Conservation (phyloP, 2,329 filamentous ascomycete species). For the Diaporthe citriasiana region DNA sequence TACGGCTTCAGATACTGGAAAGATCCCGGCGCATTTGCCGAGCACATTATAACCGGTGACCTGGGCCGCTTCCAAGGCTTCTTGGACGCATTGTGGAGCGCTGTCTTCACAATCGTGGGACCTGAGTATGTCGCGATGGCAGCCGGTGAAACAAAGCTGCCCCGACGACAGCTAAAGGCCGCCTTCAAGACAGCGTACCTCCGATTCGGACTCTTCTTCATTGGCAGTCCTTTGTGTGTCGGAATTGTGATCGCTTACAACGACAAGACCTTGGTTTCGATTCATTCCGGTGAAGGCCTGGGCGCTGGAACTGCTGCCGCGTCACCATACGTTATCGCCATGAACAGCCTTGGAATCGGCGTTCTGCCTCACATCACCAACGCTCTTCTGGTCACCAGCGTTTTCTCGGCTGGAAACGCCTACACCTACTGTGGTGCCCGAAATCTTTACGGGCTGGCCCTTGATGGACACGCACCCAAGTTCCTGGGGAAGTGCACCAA, state of each 20-base stretch:
- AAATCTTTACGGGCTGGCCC: slow-evolving; percentile 41
- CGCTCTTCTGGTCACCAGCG: slow-evolving; percentile 55
- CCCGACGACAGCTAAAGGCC: slow-evolving; percentile 73
- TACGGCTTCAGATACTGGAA: slow-evolving; percentile 81
- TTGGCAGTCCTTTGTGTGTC: slow-evolving; percentile 76
- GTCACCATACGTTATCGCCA: slow-evolving; percentile 75
- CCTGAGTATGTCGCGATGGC: slow-evolving; percentile 79
- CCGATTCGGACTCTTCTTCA: slow-evolving; percentile 79
- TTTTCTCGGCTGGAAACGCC: slow-evolving; percentile 43
- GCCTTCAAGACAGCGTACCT: slow-evolving; percentile 83
- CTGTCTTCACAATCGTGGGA: slow-evolving; percentile 74
- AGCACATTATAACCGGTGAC: slow-evolving; percentile 70
- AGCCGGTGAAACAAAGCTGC: slow-evolving; percentile 77
- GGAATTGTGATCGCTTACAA: slow-evolving; percentile 78
- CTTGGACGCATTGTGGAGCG: slow-evolving; percentile 75
- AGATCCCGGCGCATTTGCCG: slow-evolving; percentile 72
- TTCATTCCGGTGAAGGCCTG: slow-evolving; percentile 63
- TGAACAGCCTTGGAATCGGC: slow-evolving; percentile 66
- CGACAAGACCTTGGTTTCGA: slow-evolving; percentile 65
- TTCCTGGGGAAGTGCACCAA: slow-evolving; percentile 71
- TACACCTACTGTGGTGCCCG: slow-evolving; percentile 42
- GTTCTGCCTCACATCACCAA: slow-evolving; percentile 72
- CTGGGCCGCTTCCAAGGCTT: slow-evolving; percentile 80
- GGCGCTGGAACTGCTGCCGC: slow-evolving; percentile 62
- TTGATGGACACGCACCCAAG: slow-evolving; percentile 40